These are phyloP conservation scores for Noccaea caerulescens DNA, from an alignment of 345 rosid genomes.

Conservation along the genomic window DNA sequence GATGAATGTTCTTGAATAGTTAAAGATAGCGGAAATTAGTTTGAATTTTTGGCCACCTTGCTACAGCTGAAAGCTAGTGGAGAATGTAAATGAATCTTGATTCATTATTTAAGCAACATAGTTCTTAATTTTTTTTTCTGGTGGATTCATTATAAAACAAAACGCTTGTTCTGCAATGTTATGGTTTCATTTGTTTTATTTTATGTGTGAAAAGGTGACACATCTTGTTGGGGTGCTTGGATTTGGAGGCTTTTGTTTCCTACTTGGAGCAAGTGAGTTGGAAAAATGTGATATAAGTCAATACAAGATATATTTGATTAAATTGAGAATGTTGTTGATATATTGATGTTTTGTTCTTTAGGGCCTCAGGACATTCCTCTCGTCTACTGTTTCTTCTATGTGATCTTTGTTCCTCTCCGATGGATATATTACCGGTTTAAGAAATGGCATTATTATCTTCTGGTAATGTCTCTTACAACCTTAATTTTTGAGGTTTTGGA, in stretches of 20 bases:
- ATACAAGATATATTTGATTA: conserved; percentile 19
- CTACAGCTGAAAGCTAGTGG: neutral
- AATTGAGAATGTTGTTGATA: neutral
- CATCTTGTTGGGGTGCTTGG: conserved; percentile 91
- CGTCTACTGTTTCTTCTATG: conserved; percentile 79
- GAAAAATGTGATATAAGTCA: neutral
- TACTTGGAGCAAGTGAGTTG: conserved; percentile 89
- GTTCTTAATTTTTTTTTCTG: neutral
- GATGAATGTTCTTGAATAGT: neutral
- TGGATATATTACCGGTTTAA: conserved; percentile 97
- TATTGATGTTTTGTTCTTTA: conserved; percentile 41
- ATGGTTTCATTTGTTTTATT: neutral
- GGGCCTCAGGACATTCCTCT: conserved; percentile 91
- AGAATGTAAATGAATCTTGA: conserved; percentile 5
- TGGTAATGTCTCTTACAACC: conserved; percentile 53
- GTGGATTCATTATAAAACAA: no score
- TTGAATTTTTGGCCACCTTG: neutral
- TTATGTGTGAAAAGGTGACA: conserved; percentile 59
- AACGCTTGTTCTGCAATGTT: conserved; percentile 31
- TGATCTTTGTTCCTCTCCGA: conserved; percentile 88
- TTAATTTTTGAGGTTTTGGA: neutral
- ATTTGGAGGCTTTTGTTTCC: conserved; percentile 90
- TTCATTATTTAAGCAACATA: neutral
- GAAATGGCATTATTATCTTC: conserved; percentile 98
- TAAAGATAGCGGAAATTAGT: neutral